phyloP scores from a whole-genome alignment of 768 basidiomycete species.

The Russula griseocarnosa region DNA sequence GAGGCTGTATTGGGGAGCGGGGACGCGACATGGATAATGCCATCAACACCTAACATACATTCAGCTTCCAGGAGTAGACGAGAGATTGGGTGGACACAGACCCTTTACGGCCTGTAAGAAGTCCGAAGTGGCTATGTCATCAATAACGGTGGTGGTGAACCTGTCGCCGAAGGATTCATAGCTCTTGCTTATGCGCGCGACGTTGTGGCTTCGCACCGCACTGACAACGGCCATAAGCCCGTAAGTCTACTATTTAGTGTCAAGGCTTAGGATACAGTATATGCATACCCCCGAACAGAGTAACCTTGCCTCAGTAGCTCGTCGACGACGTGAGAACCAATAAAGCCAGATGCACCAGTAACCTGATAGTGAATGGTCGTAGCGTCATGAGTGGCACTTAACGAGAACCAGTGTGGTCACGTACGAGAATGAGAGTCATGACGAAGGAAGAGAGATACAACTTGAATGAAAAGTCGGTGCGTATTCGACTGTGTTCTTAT shows the following conservation, averaged over 20 bases:
- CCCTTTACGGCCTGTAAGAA: slow-evolving; percentile 28
- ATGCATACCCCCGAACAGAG: slow-evolving; percentile 44
- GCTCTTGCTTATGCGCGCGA: slow-evolving; percentile 15
- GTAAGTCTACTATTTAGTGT: background rate
- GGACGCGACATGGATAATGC: slow-evolving; percentile 26
- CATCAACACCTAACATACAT: slow-evolving; percentile 18
- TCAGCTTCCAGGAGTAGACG: background rate
- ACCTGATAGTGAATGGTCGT: slow-evolving; percentile 31
- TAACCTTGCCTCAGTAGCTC: slow-evolving; percentile 46
- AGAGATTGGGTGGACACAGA: background rate
- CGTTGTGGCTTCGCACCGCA: slow-evolving; percentile 28
- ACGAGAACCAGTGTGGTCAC: background rate
- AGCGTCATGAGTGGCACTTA: too few species aligned
- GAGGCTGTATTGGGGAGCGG: slow-evolving; percentile 1
- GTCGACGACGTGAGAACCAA: slow-evolving; percentile 30
- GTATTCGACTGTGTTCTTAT: too few species aligned
- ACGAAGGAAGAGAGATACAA: background rate
- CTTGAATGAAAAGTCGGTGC: too few species aligned
- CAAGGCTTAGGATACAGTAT: too few species aligned
- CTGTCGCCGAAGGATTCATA: slow-evolving; percentile 25
- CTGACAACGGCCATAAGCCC: slow-evolving; percentile 9
- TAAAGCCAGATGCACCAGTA: slow-evolving; percentile 45
- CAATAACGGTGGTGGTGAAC: slow-evolving; percentile 27
- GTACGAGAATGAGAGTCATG: slow-evolving; percentile 16
- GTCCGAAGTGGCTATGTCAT: slow-evolving; percentile 31